phyloP scores from a whole-genome alignment of 2,329 filamentous ascomycete species.

The Apiospora rasikravindrae region DNA sequence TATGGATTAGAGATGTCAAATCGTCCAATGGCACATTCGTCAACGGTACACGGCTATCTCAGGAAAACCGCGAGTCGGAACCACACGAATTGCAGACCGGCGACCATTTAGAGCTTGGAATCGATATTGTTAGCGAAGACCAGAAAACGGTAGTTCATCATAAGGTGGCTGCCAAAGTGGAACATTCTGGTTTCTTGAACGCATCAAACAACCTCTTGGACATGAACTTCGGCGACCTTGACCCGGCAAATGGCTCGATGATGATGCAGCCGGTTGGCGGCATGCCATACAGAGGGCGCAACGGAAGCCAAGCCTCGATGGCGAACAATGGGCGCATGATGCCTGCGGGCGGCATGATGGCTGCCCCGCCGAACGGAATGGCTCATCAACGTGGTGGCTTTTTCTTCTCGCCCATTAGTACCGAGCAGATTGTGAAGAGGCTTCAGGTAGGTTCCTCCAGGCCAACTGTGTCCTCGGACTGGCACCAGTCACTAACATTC shows the following conservation, averaged over 20 bases:
- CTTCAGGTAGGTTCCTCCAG: slow-evolving; percentile 68
- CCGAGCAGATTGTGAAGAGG: slow-evolving; percentile 92
- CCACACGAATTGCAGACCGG: slow-evolving; percentile 90
- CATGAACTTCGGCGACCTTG: slow-evolving; percentile 90
- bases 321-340: slow-evolving; percentile 66
- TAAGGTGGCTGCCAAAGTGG: slow-evolving; percentile 95
- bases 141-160: slow-evolving; percentile 98
- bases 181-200: slow-evolving; percentile 86
- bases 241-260: slow-evolving; percentile 77
- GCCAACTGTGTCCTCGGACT: no score
- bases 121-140: slow-evolving; percentile 98
- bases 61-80: slow-evolving; percentile 94
- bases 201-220: slow-evolving; percentile 79
- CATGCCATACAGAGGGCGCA: slow-evolving; percentile 73
- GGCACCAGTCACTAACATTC: slow-evolving; percentile 26
- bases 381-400: slow-evolving; percentile 76
- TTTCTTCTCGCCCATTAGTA: slow-evolving; percentile 87
- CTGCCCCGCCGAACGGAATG: slow-evolving; percentile 60
- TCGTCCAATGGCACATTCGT: slow-evolving; percentile 99
- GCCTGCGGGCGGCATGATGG: slow-evolving; percentile 55
- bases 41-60: slow-evolving; percentile 87
- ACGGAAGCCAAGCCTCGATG: slow-evolving; percentile 69
- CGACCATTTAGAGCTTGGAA: slow-evolving; percentile 92
- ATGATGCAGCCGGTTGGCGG: slow-evolving; percentile 72
- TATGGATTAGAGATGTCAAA: slow-evolving; percentile 97